Evolutionary conservation across 805 yeast species (phyloP).

Genomic region (Suhomyces emberorum): DNA sequence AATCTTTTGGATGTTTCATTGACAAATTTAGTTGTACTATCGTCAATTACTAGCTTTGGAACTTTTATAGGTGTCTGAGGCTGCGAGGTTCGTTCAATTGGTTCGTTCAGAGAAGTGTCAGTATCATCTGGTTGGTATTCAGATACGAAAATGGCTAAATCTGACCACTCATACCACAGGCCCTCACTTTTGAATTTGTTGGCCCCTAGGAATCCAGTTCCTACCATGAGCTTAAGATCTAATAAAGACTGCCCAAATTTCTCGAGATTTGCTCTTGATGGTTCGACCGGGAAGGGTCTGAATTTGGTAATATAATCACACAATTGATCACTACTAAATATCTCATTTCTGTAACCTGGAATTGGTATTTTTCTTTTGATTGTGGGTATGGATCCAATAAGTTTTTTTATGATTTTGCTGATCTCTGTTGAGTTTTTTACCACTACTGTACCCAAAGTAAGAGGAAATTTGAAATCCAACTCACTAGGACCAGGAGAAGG

Average conservation of each 20-base stretch:
- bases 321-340: slow-evolving; percentile 38
- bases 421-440: slow-evolving; percentile 18
- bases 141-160: slow-evolving; percentile 22
- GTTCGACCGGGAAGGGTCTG: slow-evolving; percentile 32
- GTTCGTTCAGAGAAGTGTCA: slow-evolving; percentile 1
- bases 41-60: slow-evolving; percentile 3
- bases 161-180: slow-evolving; percentile 46
- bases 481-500: slow-evolving; percentile 5
- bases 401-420: slow-evolving; percentile 17
- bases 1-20: slow-evolving; percentile 21
- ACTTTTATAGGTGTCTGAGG: not conserved
- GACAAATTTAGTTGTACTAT: slow-evolving; percentile 7
- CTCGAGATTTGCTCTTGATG: slow-evolving; percentile 36
- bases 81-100: not conserved
- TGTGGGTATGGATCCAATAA: slow-evolving; percentile 23
- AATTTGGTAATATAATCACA: slow-evolving; percentile 23
- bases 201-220: slow-evolving; percentile 30
- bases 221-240: slow-evolving; percentile 30
- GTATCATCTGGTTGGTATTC: slow-evolving; percentile 7
- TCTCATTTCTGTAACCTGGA: slow-evolving; percentile 39
- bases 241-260: slow-evolving; percentile 39
- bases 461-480: slow-evolving; percentile 27
- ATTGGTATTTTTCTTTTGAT: slow-evolving; percentile 33
- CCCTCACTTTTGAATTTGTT: slow-evolving; percentile 39
- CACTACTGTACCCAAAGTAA: slow-evolving; percentile 26